Evolutionary conservation across 176 grass and related monocot species (phyloP).

Genomic region (Chrysopogon serrulatus): DNA sequence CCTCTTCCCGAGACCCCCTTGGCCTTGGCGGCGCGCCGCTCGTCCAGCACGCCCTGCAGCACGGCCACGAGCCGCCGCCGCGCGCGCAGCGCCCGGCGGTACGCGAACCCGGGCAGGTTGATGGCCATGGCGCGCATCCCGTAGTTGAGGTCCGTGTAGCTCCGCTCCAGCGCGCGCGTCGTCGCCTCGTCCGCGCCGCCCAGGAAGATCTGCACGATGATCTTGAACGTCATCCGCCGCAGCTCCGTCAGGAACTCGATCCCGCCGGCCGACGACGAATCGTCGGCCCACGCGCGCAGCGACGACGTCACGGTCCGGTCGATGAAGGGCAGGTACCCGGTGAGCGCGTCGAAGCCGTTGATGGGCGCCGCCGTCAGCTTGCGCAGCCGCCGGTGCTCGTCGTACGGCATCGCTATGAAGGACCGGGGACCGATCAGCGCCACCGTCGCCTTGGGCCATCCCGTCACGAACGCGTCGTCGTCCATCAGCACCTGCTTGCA

Average conservation of each 20-base stretch:
- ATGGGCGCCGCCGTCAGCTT: conserved; percentile 68
- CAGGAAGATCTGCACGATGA: conserved; percentile 83
- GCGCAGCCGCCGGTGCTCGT: conserved; percentile 72
- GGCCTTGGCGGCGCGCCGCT: conserved; percentile 23
- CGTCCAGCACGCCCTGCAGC: conserved; percentile 57
- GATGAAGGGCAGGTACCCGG: conserved; percentile 68
- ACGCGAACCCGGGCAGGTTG: conserved; percentile 82
- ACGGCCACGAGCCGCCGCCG: conserved; percentile 46
- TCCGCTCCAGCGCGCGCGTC: conserved; percentile 50
- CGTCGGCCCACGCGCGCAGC: conserved; percentile 40
- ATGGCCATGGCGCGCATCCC: conserved; percentile 93
- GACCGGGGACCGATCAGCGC: conserved; percentile 79
- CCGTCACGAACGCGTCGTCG: conserved; percentile 59
- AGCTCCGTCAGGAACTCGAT: conserved; percentile 70
- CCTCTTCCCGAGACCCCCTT: neutral
- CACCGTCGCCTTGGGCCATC: conserved; percentile 74
- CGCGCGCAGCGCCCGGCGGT: conserved; percentile 62
- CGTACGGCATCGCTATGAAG: conserved; percentile 58
- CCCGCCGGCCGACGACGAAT: neutral
- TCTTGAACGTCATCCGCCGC: conserved; percentile 66
- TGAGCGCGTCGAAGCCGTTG: conserved; percentile 89
- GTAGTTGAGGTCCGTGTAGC: conserved; percentile 87
- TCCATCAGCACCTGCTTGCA: conserved; percentile 89
- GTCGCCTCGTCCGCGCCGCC: conserved; percentile 38
- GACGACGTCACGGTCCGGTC: conserved; percentile 49